Evolutionary conservation across 495 filamentous ascomycete species (phyloP).

Genomic region (Trichoderma parareesei): DNA sequence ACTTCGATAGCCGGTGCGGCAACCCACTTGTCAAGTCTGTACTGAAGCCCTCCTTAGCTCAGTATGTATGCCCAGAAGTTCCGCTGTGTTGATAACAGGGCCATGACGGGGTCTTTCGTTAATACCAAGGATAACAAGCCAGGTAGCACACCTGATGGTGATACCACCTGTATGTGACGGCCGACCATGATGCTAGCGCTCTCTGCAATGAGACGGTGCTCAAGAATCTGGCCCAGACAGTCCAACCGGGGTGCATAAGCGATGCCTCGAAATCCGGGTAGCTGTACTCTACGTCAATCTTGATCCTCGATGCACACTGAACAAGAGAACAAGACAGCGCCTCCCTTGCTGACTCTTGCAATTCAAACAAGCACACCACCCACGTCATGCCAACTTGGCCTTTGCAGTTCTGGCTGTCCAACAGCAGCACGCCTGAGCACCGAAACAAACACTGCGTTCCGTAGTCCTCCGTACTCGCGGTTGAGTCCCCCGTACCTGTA

Average conservation of each 20-base stretch:
- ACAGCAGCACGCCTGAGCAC: no score
- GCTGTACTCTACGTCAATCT: neutral
- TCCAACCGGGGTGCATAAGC: constrained; percentile 6
- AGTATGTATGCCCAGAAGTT: no score
- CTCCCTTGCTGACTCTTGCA: no score
- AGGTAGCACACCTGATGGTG: neutral
- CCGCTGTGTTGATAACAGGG: neutral
- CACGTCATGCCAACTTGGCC: no score
- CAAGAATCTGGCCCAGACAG: constrained; percentile 1
- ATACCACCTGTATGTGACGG: neutral
- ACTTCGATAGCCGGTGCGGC: no score
- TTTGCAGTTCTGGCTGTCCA: no score
- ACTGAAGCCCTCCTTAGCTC: no score
- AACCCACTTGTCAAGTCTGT: no score
- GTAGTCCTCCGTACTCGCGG: no score
- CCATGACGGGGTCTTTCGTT: neutral
- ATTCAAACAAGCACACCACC: no score
- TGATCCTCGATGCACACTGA: neutral
- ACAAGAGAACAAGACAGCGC: neutral
- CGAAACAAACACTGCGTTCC: no score
- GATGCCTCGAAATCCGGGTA: neutral
- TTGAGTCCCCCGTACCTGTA: no score
- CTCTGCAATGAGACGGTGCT: neutral
- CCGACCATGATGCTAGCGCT: neutral
- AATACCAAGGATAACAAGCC: neutral